Conservation (phyloP, 2,329 filamentous ascomycete species). For the Colletotrichum neosansevieriae region DNA sequence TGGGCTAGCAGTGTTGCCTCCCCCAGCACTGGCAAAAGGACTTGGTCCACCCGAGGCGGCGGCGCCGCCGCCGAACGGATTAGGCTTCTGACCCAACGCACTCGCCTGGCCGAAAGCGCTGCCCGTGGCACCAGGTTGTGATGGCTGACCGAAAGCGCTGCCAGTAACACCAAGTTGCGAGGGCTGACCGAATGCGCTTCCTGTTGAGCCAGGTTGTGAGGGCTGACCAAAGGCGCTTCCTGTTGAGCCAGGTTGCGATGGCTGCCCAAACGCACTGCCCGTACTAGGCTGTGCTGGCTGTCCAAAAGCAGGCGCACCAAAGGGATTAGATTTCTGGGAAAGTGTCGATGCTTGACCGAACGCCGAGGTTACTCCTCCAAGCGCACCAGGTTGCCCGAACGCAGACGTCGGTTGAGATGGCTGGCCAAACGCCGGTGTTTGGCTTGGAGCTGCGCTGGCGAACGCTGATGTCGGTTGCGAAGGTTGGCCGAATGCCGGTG, state of each 20-base stretch:
- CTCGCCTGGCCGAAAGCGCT: conserved; percentile 54
- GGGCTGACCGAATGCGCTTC: conserved; percentile 52
- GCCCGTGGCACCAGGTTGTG: conserved; percentile 8
- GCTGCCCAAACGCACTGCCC: not conserved
- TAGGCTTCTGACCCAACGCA: conserved; percentile 53
- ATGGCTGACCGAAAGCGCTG: conserved; percentile 43
- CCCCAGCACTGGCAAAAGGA: conserved; percentile 37
- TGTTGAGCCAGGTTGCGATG: conserved; percentile 24
- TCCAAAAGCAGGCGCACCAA: conserved; percentile 45
- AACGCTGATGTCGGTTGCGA: conserved; percentile 46
- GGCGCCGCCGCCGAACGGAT: conserved; percentile 50
- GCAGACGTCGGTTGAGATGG: conserved; percentile 47
- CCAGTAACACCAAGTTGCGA: conserved; percentile 6
- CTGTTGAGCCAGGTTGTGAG: conserved; percentile 45
- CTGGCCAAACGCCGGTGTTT: conserved; percentile 53
- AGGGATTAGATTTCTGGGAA: conserved; percentile 54
- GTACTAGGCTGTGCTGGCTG: conserved; percentile 23
- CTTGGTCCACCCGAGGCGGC: conserved; percentile 36
- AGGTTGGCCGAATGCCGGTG: conserved; percentile 47
- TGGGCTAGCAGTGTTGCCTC: conserved; percentile 14
- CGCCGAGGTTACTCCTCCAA: conserved; percentile 40
- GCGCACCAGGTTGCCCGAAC: conserved; percentile 49
- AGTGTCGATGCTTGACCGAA: conserved; percentile 53
- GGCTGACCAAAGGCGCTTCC: conserved; percentile 53
- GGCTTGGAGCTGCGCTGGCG: conserved; percentile 51